These are phyloP conservation scores for Elaeagnus macrophylla DNA, from an alignment of 306 rosid species.

Conservation along the genomic window DNA sequence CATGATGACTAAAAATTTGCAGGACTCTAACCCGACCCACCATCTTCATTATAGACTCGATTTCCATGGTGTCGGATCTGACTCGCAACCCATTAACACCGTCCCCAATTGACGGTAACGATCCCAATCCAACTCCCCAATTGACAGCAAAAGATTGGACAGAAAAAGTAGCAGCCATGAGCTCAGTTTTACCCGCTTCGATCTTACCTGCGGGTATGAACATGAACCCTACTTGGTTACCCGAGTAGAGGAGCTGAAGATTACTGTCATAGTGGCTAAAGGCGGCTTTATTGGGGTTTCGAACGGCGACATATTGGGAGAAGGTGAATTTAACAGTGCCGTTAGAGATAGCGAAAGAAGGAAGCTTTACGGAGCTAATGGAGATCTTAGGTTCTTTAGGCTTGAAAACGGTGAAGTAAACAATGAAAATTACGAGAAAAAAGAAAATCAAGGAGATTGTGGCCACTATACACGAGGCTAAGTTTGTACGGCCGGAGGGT, in stretches of 20 bases:
- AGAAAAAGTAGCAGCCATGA: conserved; percentile 70
- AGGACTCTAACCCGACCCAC: conserved; percentile 69
- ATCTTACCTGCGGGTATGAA: conserved; percentile 84
- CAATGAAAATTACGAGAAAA: conserved; percentile 33
- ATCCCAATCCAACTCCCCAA: background rate
- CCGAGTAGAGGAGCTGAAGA: conserved; percentile 71
- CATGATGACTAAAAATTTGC: conserved; percentile 72
- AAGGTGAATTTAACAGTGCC: conserved; percentile 65
- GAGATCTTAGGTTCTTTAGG: conserved; percentile 66
- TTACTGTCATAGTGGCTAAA: conserved; percentile 82
- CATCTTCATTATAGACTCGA: conserved; percentile 55
- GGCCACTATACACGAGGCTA: conserved; percentile 83
- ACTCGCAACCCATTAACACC: conserved; percentile 23
- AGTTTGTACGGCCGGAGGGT: conserved; percentile 71
- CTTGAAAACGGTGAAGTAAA: conserved; percentile 69
- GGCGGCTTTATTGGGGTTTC: conserved; percentile 67
- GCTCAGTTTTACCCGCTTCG: conserved; percentile 59
- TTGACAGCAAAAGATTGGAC: conserved; percentile 49
- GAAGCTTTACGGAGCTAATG: conserved; percentile 66
- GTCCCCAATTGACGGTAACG: background rate
- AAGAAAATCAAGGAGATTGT: conserved; percentile 58
- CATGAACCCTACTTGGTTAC: conserved; percentile 76
- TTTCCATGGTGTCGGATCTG: conserved; percentile 58
- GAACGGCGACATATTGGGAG: conserved; percentile 67
- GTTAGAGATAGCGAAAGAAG: conserved; percentile 60